A percentile compares a stretch with the other conserved stretches of the same genome.
phyloP scores from a whole-genome alignment of 2,329 filamentous ascomycete species.

The Botrytis medusae region DNA sequence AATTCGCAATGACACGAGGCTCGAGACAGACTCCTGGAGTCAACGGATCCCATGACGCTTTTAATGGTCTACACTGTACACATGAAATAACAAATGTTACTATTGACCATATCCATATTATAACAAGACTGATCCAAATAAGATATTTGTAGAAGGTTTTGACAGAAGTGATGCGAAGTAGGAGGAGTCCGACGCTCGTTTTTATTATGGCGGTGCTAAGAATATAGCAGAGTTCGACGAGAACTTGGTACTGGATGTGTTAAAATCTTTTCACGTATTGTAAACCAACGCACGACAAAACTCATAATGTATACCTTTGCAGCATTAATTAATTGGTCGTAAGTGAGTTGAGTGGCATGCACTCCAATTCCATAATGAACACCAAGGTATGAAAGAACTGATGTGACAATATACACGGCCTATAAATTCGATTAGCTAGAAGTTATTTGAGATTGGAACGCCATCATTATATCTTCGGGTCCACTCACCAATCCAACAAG shows the following conservation, averaged over 20 bases:
- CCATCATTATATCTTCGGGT: background rate
- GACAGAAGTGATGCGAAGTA: constrained; percentile 9
- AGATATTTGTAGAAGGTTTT: constrained; percentile 18
- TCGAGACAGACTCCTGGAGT: background rate
- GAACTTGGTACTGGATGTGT: constrained; percentile 2
- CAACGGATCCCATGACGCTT: background rate
- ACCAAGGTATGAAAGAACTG: background rate
- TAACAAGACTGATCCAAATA: constrained; percentile 1
- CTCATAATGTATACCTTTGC: constrained; percentile 4
- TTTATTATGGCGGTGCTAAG: constrained; percentile 4
- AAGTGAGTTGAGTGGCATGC: background rate
- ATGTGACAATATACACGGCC: background rate
- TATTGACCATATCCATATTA: constrained; percentile 3
- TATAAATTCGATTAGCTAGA: background rate
- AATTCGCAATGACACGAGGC: background rate
- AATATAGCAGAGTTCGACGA: background rate
- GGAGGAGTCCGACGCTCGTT: constrained; percentile 17
- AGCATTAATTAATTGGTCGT: background rate
- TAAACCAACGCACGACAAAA: background rate
- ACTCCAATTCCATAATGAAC: background rate
- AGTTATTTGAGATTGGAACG: background rate
- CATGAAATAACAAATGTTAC: background rate
- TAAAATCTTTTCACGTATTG: background rate
- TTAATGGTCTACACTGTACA: constrained; percentile 10
- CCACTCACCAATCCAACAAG: constrained; percentile 2